Evolutionary conservation across 1,284 basidiomycete species (phyloP), one percentile per base, ranked within the genome.

Genomic region (Ustilago xerochloae): DNA sequence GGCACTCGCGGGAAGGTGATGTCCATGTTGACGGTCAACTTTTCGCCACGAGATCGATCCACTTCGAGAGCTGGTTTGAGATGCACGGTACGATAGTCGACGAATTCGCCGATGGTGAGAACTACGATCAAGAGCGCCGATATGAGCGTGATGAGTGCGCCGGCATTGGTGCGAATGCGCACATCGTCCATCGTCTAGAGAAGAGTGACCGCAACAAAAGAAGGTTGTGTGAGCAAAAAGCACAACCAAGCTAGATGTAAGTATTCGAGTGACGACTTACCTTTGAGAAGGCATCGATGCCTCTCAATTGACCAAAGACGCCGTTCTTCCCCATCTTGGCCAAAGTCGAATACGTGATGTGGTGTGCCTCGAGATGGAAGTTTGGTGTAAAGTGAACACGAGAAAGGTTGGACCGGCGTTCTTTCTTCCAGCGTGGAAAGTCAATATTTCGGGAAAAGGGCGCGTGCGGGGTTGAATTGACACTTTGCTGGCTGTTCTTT

Each of bases 281-380:
- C 90, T 97, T 98, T 74, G 94, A 95, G 87, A 99, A 99, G 85
- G 95, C 96, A 88, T 99, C 95, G 69, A 98, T 89, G 85, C 85
- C 85, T 52, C 78, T 82, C 57, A 84, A 62, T 22, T 78, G 75
- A 26, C 80, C 79, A 18, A 79, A 69, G 7, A 77, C 43, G 54
- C 77, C 77, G 59, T 79, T 77, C 32, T 38, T 56, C 22, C 77
- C 77, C 77, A 79, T 79, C n/a, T 52, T 63, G 39, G n/a, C 10
- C 41, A 24, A 20, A 8, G n/a, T 4, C 48, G 29, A 20, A n/a
- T 16, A 39, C 35, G 49, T 33, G 20, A 18, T 33, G 35, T 28
- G 22, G 8, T n/a, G 43, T 55, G 36, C 12, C 18, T 45, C 18
- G 20, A 24, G 49, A 39, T 39, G 43, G 38, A 45, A 32, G 28